These are phyloP conservation scores for Pseudogymnoascus sp. DNA, from an alignment of 2,329 filamentous ascomycete species.

Conservation along the genomic window DNA sequence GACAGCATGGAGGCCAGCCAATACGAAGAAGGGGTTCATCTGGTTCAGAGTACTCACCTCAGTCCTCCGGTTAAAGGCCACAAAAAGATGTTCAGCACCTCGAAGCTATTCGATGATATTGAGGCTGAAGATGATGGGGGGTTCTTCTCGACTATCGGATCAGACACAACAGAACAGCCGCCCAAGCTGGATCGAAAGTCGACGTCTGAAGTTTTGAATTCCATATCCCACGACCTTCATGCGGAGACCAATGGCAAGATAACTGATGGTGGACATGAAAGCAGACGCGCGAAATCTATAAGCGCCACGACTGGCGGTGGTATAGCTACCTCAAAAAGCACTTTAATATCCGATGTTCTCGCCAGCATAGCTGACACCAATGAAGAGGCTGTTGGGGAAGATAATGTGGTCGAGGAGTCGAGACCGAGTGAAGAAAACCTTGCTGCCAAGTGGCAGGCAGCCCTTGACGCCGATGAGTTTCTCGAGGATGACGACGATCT, in stretches of 20 bases:
- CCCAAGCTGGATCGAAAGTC: slow-evolving; percentile 55
- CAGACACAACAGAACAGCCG: slow-evolving; percentile 22
- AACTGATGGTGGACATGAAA: slow-evolving; percentile 13
- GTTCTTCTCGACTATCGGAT: slow-evolving; percentile 45
- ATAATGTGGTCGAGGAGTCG: neutral
- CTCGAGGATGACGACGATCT: slow-evolving; percentile 48
- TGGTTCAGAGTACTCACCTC: slow-evolving; percentile 37
- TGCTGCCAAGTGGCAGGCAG: slow-evolving; percentile 74
- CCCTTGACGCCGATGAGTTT: slow-evolving; percentile 65
- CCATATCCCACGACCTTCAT: slow-evolving; percentile 32
- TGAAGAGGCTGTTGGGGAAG: slow-evolving; percentile 24
- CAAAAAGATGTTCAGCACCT: slow-evolving; percentile 18
- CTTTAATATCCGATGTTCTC: slow-evolving; percentile 20
- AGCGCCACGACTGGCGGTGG: slow-evolving; percentile 19
- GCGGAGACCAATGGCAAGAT: slow-evolving; percentile 15
- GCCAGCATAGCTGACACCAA: slow-evolving; percentile 26
- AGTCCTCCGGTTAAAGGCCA: slow-evolving; percentile 3
- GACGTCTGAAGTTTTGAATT: slow-evolving; percentile 56
- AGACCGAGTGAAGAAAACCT: slow-evolving; percentile 49
- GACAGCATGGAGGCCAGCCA: slow-evolving; percentile 37
- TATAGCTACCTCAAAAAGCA: slow-evolving; percentile 21
- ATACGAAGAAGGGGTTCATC: slow-evolving; percentile 61
- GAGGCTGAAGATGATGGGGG: slow-evolving; percentile 38
- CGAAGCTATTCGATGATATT: slow-evolving; percentile 31
- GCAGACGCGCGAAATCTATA: slow-evolving; percentile 12